Conservation (phyloP, 441 rosid genomes). For the Eutrema salsugineum region DNA sequence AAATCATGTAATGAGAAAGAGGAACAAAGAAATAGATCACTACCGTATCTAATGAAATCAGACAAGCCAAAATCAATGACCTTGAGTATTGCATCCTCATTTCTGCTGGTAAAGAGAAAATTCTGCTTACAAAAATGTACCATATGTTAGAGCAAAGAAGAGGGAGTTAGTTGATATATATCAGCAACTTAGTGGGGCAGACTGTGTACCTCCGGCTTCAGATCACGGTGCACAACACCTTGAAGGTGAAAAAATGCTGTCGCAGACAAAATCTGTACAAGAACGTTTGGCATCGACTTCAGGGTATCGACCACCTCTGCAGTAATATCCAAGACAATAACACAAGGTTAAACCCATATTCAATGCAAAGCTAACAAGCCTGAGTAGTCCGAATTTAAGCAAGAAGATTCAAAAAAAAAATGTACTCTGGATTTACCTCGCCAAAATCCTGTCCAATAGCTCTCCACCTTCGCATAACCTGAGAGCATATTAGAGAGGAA, state of each 20-base stretch:
- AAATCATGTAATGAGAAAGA: neutral
- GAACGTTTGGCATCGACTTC: slow-evolving; percentile 57
- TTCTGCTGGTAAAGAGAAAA: slow-evolving; percentile 61
- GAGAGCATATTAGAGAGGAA: neutral
- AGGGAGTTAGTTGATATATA: neutral
- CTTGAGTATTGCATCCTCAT: slow-evolving; percentile 57
- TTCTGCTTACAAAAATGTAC: slow-evolving; percentile 36
- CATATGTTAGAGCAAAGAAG: slow-evolving; percentile 10
- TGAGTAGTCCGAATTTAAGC: too few relatives aligned
- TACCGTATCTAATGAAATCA: too few relatives aligned
- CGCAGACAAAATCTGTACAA: slow-evolving; percentile 57
- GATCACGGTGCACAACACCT: slow-evolving; percentile 82
- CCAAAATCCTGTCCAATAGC: slow-evolving; percentile 57
- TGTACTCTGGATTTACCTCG: slow-evolving; percentile 37
- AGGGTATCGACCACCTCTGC: slow-evolving; percentile 70
- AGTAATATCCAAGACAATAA: slow-evolving; percentile 5
- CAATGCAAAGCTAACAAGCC: neutral
- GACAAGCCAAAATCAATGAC: slow-evolving; percentile 72
- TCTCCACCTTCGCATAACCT: slow-evolving; percentile 61
- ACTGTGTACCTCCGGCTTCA: too few relatives aligned
- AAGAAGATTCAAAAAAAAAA: neutral
- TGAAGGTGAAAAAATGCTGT: slow-evolving; percentile 67
- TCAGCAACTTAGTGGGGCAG: slow-evolving; percentile 17
- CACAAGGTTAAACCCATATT: neutral
- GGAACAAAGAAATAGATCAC: slow-evolving; percentile 4